Evolutionary conservation across 129 eudicot species (phyloP).

Genomic region (Pseudognaphalium luteoalbum): DNA sequence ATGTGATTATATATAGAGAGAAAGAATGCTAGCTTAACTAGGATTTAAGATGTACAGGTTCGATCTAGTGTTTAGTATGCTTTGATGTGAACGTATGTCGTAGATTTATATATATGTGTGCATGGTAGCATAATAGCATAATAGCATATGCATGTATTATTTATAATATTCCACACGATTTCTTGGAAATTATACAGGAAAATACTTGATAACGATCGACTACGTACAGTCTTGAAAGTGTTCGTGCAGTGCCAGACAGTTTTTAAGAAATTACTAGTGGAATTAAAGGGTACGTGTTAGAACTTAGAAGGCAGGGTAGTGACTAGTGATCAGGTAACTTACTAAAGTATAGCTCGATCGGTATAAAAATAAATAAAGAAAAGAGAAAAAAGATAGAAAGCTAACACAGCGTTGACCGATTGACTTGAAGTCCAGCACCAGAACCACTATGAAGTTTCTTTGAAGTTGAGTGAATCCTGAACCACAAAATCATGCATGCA

Average conservation of each 20-base stretch:
- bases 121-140: not conserved
- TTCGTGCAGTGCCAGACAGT: no score
- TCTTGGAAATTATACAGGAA: slow-evolving; percentile 20
- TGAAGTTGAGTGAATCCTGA: slow-evolving; percentile 4
- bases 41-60: no score
- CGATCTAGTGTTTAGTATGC: no score
- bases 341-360: no score
- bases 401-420: not conserved
- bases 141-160: not conserved
- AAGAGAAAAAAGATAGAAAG: not conserved
- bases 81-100: not conserved
- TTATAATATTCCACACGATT: slow-evolving; percentile 12
- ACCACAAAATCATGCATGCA: slow-evolving; percentile 2
- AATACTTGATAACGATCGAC: slow-evolving; percentile 7
- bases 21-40: no score
- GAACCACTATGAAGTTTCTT: slow-evolving; percentile 16
- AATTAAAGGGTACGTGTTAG: no score
- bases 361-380: no score
- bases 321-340: not conserved
- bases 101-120: slow-evolving; percentile 9
- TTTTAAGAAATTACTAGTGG: no score
- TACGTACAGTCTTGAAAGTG: no score
- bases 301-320: no score
- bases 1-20: no score
- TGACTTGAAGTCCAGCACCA: slow-evolving; percentile 14